Evolutionary conservation across 2,329 filamentous ascomycete genomes (phyloP).

Genomic region (Nakataea oryzae): DNA sequence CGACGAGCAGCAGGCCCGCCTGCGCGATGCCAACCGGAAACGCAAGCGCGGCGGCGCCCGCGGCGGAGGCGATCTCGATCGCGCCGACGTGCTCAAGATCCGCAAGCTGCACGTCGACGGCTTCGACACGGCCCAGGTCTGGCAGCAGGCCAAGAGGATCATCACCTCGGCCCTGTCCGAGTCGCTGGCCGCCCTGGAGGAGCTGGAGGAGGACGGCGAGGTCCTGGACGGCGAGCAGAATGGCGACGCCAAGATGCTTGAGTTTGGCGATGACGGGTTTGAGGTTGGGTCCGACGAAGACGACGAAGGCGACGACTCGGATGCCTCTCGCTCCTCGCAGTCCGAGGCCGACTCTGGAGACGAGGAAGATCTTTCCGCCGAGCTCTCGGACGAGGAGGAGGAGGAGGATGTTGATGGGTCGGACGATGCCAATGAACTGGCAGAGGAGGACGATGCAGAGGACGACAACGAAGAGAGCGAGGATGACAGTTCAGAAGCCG

Average conservation of each 20-base stretch:
- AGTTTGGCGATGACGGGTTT: constrained; percentile 26
- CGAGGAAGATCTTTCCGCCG: neutral
- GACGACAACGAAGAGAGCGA: constrained; percentile 35
- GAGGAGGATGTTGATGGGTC: constrained; percentile 17
- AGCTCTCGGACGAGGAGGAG: constrained; percentile 11
- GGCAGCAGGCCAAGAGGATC: constrained; percentile 84
- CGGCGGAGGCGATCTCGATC: constrained; percentile 20
- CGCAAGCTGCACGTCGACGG: constrained; percentile 78
- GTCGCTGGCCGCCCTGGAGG: constrained; percentile 33
- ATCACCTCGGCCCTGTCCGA: constrained; percentile 47
- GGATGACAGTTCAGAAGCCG: constrained; percentile 26
- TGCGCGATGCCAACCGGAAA: constrained; percentile 58
- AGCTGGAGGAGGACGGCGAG: constrained; percentile 32
- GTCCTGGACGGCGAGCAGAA: neutral
- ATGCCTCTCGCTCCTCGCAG: constrained; percentile 3
- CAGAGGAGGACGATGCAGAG: constrained; percentile 20
- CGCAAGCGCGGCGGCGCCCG: constrained; percentile 48
- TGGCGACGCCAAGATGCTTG: constrained; percentile 14
- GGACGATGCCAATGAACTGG: constrained; percentile 17
- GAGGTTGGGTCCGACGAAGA: constrained; percentile 25
- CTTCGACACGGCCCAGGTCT: constrained; percentile 81
- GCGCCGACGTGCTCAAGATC: constrained; percentile 54
- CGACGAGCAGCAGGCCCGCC: constrained; percentile 58
- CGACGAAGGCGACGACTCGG: constrained; percentile 20
- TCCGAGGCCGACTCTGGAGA: neutral